These are phyloP conservation scores for Monosporascus sp. DNA, from an alignment of 2,329 filamentous ascomycete species.

Conservation along the genomic window DNA sequence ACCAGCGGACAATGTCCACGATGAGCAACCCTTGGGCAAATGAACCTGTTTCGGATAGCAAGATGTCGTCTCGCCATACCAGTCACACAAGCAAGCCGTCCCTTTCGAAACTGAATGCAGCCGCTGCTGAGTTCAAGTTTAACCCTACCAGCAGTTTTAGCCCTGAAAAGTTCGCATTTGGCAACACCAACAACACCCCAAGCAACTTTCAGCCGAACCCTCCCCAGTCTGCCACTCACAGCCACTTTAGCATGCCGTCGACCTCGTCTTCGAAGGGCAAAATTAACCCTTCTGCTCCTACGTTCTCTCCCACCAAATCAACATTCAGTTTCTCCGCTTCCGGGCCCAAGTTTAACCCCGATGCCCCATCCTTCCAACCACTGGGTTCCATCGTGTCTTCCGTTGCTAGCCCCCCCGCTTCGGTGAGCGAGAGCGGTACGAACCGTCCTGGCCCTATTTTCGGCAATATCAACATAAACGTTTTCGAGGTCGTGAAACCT, in stretches of 20 bases:
- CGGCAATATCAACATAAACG: conserved; percentile 59
- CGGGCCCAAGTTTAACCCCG: conserved; percentile 66
- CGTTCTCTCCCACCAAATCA: conserved; percentile 65
- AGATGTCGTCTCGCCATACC: conserved; percentile 33
- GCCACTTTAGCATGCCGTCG: conserved; percentile 37
- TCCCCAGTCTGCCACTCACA: conserved; percentile 31
- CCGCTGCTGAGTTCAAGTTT: conserved; percentile 85
- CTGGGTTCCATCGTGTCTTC: conserved; percentile 41
- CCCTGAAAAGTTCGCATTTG: conserved; percentile 46
- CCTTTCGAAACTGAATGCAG: conserved; percentile 77
- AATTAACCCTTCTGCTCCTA: conserved; percentile 65
- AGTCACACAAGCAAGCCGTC: conserved; percentile 66
- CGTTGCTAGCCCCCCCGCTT: conserved; percentile 38
- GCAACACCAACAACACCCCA: conserved; percentile 25
- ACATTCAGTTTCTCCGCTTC: conserved; percentile 51
- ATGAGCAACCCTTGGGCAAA: conserved; percentile 61
- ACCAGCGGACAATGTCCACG: conserved; percentile 51
- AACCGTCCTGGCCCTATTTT: conserved; percentile 55
- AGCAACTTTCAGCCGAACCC: conserved; percentile 38
- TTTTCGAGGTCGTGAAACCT: conserved; percentile 58
- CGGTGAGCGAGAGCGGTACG: conserved; percentile 38
- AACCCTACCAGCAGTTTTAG: conserved; percentile 49
- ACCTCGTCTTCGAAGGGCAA: conserved; percentile 32
- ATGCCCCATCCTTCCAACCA: conserved; percentile 73
- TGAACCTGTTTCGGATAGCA: conserved; percentile 33